A percentile compares a stretch with the other conserved stretches of the same genome.
These are phyloP conservation scores for Jackrogersella multiformis DNA, from an alignment of 495 filamentous ascomycete species.

Conservation along the genomic window DNA sequence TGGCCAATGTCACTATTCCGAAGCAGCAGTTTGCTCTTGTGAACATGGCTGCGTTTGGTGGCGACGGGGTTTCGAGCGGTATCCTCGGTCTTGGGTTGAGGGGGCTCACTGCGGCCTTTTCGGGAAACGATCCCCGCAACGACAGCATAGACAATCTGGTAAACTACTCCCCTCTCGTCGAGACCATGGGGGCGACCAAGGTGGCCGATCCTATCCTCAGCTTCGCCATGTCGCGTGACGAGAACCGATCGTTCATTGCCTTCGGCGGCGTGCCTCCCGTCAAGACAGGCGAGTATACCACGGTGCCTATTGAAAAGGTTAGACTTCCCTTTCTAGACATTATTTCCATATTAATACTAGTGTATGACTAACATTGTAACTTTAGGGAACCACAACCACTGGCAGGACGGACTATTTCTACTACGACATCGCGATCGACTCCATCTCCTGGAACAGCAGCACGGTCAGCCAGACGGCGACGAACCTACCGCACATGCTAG, in stretches of 20 bases:
- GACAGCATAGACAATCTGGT: slow-evolving; percentile 40
- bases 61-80: slow-evolving; percentile 59
- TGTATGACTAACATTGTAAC: background rate
- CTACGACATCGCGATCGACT: slow-evolving; percentile 40
- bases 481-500: slow-evolving; percentile 43
- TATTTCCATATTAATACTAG: background rate
- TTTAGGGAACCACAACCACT: slow-evolving; percentile 16
- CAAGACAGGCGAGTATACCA: slow-evolving; percentile 42
- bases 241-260: slow-evolving; percentile 44
- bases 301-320: slow-evolving; percentile 42
- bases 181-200: slow-evolving; percentile 40
- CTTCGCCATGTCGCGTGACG: slow-evolving; percentile 45
- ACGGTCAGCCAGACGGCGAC: slow-evolving; percentile 19
- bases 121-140: slow-evolving; percentile 29
- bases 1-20: slow-evolving; percentile 58
- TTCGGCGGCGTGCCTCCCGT: slow-evolving; percentile 47
- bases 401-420: slow-evolving; percentile 44
- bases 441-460: slow-evolving; percentile 37
- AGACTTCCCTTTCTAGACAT: background rate
- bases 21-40: slow-evolving; percentile 65
- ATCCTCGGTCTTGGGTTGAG: slow-evolving; percentile 68
- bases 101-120: slow-evolving; percentile 43
- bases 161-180: slow-evolving; percentile 41
- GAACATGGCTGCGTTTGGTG: slow-evolving; percentile 55
- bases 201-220: slow-evolving; percentile 41